phyloP scores from a whole-genome alignment of 768 basidiomycete genomes.

The Lyophyllum shimeji region DNA sequence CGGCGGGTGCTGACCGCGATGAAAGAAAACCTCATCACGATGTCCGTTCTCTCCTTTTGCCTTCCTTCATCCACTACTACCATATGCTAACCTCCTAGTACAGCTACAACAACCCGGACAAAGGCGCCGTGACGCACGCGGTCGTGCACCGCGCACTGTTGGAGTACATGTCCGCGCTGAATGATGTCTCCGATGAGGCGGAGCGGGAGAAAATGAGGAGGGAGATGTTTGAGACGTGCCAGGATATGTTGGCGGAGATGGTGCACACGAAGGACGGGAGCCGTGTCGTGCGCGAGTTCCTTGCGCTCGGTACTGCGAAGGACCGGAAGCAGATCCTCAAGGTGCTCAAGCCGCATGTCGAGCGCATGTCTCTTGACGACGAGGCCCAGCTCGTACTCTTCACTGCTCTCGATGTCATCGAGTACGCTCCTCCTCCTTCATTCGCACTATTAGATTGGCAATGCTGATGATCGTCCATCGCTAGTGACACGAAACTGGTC shows the following conservation, averaged over 20 bases:
- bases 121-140: conserved; percentile 83
- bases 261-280: conserved; percentile 94
- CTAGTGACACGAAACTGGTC: conserved; percentile 92
- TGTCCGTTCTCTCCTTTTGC: too few species aligned
- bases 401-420: conserved; percentile 86
- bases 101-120: conserved; percentile 91
- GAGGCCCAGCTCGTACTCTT: conserved; percentile 91
- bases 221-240: conserved; percentile 85
- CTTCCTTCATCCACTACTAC: background rate
- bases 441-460: too few species aligned
- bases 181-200: conserved; percentile 52
- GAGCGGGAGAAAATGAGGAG: conserved; percentile 73
- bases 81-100: background rate
- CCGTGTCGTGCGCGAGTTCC: conserved; percentile 80
- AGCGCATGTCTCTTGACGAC: conserved; percentile 84
- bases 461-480: conserved; percentile 3
- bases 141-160: conserved; percentile 85
- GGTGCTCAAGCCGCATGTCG: conserved; percentile 84
- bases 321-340: conserved; percentile 93
- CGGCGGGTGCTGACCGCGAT: conserved; percentile 66
- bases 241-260: conserved; percentile 87
- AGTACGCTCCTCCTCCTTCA: conserved; percentile 49
- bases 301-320: conserved; percentile 85
- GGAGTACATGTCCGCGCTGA: conserved; percentile 77
- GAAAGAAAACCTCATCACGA: conserved; percentile 70